Conservation (phyloP, 2,329 filamentous ascomycete species). For the Trichoderma harzianum region DNA sequence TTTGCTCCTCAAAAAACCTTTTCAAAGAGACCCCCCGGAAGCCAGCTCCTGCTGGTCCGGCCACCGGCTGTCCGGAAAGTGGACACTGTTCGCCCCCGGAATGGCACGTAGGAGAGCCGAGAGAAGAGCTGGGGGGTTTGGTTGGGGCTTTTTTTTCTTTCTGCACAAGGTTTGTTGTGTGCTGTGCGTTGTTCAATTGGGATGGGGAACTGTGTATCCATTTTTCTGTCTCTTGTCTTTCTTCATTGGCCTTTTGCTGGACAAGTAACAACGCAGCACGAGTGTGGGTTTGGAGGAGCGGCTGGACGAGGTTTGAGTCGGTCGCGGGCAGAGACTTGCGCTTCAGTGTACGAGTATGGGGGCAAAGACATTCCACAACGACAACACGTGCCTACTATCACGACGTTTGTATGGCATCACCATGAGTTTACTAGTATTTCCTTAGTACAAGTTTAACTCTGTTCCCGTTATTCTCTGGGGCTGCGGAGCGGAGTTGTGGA, state of each 20-base stretch:
- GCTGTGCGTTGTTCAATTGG: not conserved
- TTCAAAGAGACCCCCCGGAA: not conserved
- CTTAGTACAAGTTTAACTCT: not conserved
- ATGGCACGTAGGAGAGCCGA: not conserved
- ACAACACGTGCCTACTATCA: not conserved
- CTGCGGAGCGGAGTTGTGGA: not conserved
- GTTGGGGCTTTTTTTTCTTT: not conserved
- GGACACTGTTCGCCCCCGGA: not conserved
- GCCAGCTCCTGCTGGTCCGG: not conserved
- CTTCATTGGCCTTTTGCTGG: not conserved
- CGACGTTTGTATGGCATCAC: not conserved
- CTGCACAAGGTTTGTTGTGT: not conserved
- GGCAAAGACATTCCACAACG: not conserved
- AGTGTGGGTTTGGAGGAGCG: not conserved
- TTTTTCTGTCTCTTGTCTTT: not conserved
- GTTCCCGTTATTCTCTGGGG: not conserved
- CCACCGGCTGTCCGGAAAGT: slow-evolving; percentile 10
- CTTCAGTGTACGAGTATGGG: not conserved
- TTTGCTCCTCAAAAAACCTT: not conserved
- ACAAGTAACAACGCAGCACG: not conserved
- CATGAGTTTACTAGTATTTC: not conserved
- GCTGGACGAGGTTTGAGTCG: not conserved
- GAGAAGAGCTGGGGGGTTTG: not conserved
- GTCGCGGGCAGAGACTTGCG: not conserved
- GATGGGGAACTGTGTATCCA: not conserved